These are phyloP conservation scores for Musa troglodytarum DNA, from an alignment of 176 grass and related monocot species.

Conservation along the genomic window DNA sequence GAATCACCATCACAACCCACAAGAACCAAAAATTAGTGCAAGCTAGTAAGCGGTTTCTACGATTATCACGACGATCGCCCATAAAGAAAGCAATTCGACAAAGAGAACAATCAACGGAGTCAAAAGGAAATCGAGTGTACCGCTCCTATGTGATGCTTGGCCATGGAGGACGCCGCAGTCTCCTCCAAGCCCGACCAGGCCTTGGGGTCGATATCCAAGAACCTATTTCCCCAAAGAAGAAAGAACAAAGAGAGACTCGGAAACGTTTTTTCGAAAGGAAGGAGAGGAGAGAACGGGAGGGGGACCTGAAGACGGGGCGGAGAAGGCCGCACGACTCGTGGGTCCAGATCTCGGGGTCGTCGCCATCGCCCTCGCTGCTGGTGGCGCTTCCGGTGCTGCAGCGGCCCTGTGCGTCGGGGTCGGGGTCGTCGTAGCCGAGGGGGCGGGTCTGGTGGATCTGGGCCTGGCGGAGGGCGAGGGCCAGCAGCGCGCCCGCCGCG, in stretches of 20 bases:
- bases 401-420: constrained; percentile 23
- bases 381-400: constrained; percentile 8
- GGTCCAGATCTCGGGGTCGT: constrained; percentile 49
- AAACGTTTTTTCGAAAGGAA: not conserved
- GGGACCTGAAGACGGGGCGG: constrained; percentile 73
- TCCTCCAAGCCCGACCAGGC: constrained; percentile 80
- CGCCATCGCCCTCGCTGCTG: constrained; percentile 34
- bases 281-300: not conserved
- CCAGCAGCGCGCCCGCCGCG: constrained; percentile 78
- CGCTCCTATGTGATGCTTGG: constrained; percentile 83
- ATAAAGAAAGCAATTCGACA: not conserved
- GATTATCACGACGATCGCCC: not conserved
- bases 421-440: constrained; percentile 52
- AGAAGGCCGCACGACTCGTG: constrained; percentile 84
- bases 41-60: not conserved
- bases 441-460: constrained; percentile 79
- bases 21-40: not conserved
- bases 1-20: not conserved
- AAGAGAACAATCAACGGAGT: not conserved
- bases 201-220: constrained; percentile 81
- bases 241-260: constrained; percentile 2
- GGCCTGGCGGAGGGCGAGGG: constrained; percentile 81
- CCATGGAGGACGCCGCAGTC: constrained; percentile 57
- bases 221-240: constrained; percentile 33
- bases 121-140: constrained; percentile 28